Evolutionary conservation across 106 monocot genomes (phyloP).

Genomic region (Gastrodia elata): DNA sequence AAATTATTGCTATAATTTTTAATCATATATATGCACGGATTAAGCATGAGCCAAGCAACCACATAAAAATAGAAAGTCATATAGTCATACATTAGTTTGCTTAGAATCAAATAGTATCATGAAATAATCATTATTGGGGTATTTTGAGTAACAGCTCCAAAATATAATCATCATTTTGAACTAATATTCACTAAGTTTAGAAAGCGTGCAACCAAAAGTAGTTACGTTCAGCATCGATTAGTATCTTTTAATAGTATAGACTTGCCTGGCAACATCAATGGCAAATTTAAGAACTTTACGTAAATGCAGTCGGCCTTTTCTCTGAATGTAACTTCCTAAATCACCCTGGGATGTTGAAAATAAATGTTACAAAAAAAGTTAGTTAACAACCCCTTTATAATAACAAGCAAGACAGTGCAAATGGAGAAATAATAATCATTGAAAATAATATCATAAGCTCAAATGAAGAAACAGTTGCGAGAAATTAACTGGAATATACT

Average conservation of each 20-base stretch:
- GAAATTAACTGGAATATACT: constrained; percentile 5
- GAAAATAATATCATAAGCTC: neutral
- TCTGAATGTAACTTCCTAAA: constrained; percentile 67
- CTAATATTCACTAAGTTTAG: neutral
- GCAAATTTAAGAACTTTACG: constrained; percentile 73
- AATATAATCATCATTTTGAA: constrained; percentile 34
- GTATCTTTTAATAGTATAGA: neutral
- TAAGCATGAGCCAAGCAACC: too few species aligned
- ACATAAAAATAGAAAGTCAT: too few species aligned
- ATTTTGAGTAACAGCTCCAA: constrained; percentile 93
- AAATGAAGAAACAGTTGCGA: neutral
- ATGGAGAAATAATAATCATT: neutral
- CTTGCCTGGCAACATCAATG: constrained; percentile 87
- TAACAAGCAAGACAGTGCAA: neutral
- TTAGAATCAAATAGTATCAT: constrained; percentile 79
- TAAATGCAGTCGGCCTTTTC: constrained; percentile 57
- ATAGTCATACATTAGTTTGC: too few species aligned
- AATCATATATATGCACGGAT: too few species aligned
- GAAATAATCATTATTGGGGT: constrained; percentile 94
- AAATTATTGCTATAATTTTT: too few species aligned
- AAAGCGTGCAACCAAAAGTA: neutral
- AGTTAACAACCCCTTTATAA: neutral
- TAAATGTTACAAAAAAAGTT: neutral
- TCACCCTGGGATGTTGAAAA: constrained; percentile 63
- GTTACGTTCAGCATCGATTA: neutral